A percentile compares a stretch with the other conserved stretches of the same genome.
phyloP scores from a whole-genome alignment of 2,329 filamentous ascomycete species.

The Curvularia sp. region DNA sequence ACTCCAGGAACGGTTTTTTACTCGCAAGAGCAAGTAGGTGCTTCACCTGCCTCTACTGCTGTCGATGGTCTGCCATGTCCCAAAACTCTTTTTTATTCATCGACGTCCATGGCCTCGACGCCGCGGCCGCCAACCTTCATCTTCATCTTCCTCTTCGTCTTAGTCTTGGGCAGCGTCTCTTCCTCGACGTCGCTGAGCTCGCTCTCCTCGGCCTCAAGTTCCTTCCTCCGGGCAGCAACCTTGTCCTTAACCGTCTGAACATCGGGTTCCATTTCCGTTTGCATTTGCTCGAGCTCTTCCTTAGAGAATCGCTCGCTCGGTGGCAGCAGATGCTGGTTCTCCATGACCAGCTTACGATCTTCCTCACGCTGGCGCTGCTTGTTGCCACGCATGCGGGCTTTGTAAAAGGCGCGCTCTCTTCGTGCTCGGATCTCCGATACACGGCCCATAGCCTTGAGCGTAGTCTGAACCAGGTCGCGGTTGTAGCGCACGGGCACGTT shows the following conservation, averaged over 20 bases:
- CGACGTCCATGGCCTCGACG: slow-evolving; percentile 58
- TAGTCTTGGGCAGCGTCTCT: slow-evolving; percentile 46
- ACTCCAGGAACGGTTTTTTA: slow-evolving; percentile 25
- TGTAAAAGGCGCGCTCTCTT: slow-evolving; percentile 92
- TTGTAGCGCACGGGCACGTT: slow-evolving; percentile 97
- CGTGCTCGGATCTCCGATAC: slow-evolving; percentile 83
- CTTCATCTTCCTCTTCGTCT: slow-evolving; percentile 57
- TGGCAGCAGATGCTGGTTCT: slow-evolving; percentile 92
- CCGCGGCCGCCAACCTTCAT: slow-evolving; percentile 53
- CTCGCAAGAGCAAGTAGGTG: background rate
- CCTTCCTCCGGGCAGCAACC: slow-evolving; percentile 64
- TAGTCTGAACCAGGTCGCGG: slow-evolving; percentile 85
- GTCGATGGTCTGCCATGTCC: background rate
- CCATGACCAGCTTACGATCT: slow-evolving; percentile 85
- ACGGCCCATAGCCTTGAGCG: slow-evolving; percentile 89
- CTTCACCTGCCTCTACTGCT: background rate
- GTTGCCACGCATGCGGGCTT: slow-evolving; percentile 90
- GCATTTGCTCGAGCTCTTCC: slow-evolving; percentile 65
- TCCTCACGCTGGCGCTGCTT: slow-evolving; percentile 78
- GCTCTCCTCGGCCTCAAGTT: slow-evolving; percentile 65
- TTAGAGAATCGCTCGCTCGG: slow-evolving; percentile 54
- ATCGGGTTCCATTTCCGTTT: slow-evolving; percentile 63
- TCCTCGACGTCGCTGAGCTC: slow-evolving; percentile 49
- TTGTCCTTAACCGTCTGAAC: slow-evolving; percentile 58
- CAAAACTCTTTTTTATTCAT: slow-evolving; percentile 32